phyloP scores from a whole-genome alignment of 305 asterid genomes.

The Stenogyne calaminthoides region DNA sequence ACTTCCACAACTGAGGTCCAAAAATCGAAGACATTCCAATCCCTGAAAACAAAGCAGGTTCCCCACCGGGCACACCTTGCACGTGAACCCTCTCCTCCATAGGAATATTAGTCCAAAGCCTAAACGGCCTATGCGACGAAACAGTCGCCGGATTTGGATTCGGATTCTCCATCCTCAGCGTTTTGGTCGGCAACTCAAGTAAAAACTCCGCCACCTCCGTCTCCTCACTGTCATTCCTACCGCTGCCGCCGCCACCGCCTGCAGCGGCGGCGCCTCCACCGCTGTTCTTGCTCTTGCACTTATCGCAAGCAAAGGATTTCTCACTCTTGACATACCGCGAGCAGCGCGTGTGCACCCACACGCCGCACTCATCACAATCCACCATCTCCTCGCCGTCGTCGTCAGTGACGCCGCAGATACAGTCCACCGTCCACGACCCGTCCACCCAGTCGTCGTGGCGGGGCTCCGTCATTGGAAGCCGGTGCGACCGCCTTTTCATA shows the following conservation, averaged over 20 bases:
- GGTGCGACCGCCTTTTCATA: conserved; percentile 89
- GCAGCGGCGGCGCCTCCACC: conserved; percentile 22
- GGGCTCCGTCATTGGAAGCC: conserved; percentile 65
- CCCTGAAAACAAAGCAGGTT: conserved; percentile 69
- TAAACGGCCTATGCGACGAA: conserved; percentile 52
- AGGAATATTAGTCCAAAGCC: conserved; percentile 79
- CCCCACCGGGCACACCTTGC: conserved; percentile 97
- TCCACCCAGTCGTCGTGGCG: conserved; percentile 89
- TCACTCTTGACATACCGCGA: conserved; percentile 84
- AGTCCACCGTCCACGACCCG: conserved; percentile 98
- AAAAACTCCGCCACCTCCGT: conserved; percentile 93
- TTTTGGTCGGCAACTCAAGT: conserved; percentile 87
- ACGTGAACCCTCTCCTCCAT: conserved; percentile 93
- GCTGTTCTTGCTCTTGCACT: conserved; percentile 73
- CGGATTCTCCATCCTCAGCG: conserved; percentile 72
- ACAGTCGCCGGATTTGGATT: conserved; percentile 45
- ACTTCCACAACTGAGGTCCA: conserved; percentile 83
- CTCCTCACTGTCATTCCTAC: conserved; percentile 76
- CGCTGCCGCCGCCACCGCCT: conserved; percentile 29
- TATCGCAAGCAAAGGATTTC: conserved; percentile 80
- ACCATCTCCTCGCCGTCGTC: conserved; percentile 99
- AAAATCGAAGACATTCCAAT: conserved; percentile 53
- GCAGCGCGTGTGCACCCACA: conserved; percentile 99
- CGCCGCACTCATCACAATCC: conserved; percentile 97
- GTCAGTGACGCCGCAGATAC: conserved; percentile 89